phyloP scores from a whole-genome alignment of 495 filamentous ascomycete species.

The Astrothelium subdiscretum region DNA sequence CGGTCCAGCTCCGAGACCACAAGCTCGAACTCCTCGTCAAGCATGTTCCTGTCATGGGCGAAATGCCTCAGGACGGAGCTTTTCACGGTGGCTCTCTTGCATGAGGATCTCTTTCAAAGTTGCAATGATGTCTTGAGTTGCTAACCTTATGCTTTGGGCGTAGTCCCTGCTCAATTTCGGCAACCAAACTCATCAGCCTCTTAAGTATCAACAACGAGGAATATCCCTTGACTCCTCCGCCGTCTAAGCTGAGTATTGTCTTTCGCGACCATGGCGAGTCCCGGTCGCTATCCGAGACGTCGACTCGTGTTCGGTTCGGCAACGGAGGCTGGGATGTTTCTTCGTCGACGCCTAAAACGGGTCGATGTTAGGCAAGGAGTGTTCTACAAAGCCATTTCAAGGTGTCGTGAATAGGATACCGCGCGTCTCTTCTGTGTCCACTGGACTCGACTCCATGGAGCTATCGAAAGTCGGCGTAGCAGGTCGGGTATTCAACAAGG shows the following conservation, averaged over 20 bases:
- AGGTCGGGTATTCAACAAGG: background rate
- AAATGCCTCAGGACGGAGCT: too few relatives aligned
- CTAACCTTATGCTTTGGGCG: background rate
- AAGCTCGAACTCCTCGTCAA: too few relatives aligned
- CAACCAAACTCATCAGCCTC: conserved; percentile 5
- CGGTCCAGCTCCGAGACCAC: too few relatives aligned
- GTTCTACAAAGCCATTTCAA: too few relatives aligned
- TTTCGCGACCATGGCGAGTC: background rate
- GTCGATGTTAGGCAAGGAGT: background rate
- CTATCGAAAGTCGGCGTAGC: background rate
- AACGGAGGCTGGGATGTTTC: background rate
- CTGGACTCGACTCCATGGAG: background rate
- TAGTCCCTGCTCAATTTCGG: background rate
- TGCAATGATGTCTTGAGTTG: background rate
- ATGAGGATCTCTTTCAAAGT: too few relatives aligned
- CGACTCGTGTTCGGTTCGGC: background rate
- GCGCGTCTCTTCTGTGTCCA: background rate
- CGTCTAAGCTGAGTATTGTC: conserved; percentile 8
- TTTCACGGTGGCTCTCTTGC: too few relatives aligned
- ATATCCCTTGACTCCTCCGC: conserved; percentile 13
- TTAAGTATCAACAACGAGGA: conserved; percentile 8
- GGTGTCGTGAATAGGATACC: too few relatives aligned
- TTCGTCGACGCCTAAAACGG: background rate
- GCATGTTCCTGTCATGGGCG: too few relatives aligned
- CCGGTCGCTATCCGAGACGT: background rate